A percentile compares a stretch with the other conserved stretches of the same genome.
Conservation (phyloP, 1,139 yeast species). For the Candida neerlandica region DNA sequence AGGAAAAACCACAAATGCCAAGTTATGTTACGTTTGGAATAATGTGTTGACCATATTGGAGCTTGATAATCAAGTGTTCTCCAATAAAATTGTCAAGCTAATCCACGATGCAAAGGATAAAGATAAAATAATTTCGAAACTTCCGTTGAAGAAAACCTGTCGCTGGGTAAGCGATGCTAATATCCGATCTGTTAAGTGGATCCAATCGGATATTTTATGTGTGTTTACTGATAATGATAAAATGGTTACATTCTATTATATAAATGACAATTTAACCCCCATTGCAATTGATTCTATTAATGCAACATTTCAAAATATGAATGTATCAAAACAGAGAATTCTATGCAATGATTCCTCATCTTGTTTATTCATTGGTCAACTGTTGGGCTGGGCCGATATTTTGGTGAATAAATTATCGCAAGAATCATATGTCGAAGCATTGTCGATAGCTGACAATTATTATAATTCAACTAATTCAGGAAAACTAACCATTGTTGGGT, state of each 20-base stretch:
- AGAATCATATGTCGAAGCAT: constrained; percentile 56
- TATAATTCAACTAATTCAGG: constrained; percentile 50
- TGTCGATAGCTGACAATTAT: constrained; percentile 55
- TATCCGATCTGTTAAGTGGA: constrained; percentile 63
- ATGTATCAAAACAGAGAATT: constrained; percentile 30
- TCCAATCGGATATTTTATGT: constrained; percentile 52
- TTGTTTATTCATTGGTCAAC: constrained; percentile 51
- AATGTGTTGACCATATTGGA: constrained; percentile 60
- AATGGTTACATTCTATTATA: constrained; percentile 15
- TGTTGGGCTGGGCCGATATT: constrained; percentile 76
- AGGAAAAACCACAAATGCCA: constrained; percentile 37
- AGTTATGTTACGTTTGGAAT: constrained; percentile 70
- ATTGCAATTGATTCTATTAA: constrained; percentile 11
- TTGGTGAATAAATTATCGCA: constrained; percentile 49
- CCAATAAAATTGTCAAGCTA: constrained; percentile 28
- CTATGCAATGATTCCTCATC: constrained; percentile 15
- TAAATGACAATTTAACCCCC: constrained; percentile 5
- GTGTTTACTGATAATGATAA: constrained; percentile 24
- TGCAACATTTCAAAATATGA: constrained; percentile 19
- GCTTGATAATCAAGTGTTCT: constrained; percentile 37
- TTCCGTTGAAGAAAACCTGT: constrained; percentile 48
- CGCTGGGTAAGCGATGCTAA: constrained; percentile 40
- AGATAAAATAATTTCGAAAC: constrained; percentile 36
- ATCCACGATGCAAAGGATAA: constrained; percentile 42
- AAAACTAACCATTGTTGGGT: constrained; percentile 50